Percentiles rank a stretch among this genome's conserved stretches.
Conservation (phyloP, 148 eudicot genomes). For the Vaccinium darrowii region DNA sequence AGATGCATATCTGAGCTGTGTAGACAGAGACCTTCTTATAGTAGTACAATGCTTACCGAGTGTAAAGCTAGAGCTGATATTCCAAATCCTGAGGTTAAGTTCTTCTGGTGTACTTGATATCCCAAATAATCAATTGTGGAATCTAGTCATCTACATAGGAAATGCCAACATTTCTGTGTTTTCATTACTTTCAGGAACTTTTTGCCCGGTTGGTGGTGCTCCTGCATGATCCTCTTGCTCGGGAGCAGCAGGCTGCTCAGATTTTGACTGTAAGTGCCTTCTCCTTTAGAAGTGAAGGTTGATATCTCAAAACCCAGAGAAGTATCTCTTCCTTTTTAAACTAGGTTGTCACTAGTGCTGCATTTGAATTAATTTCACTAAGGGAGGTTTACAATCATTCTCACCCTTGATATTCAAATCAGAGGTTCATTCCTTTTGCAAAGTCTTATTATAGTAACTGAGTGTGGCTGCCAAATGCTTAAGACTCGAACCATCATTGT, state of each 20-base stretch:
- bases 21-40: slow-evolving; percentile 55
- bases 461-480: neutral
- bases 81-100: slow-evolving; percentile 79
- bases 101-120: slow-evolving; percentile 4
- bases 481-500: neutral
- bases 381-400: neutral
- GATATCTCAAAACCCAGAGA: neutral
- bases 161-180: neutral
- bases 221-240: slow-evolving; percentile 90
- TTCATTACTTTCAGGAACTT: slow-evolving; percentile 58
- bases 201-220: slow-evolving; percentile 92
- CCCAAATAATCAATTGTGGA: neutral
- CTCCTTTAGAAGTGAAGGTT: neutral
- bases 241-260: slow-evolving; percentile 84
- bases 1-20: slow-evolving; percentile 97
- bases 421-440: neutral
- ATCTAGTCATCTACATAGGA: neutral
- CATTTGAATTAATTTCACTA: neutral
- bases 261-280: slow-evolving; percentile 64
- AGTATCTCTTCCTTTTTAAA: neutral
- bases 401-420: neutral
- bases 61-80: slow-evolving; percentile 82
- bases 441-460: neutral
- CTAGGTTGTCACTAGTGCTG: neutral
- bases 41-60: slow-evolving; percentile 62